Evolutionary conservation across 345 rosid genomes (phyloP), one percentile per base, ranked within the genome.

Genomic region (Heritiera fomes): DNA sequence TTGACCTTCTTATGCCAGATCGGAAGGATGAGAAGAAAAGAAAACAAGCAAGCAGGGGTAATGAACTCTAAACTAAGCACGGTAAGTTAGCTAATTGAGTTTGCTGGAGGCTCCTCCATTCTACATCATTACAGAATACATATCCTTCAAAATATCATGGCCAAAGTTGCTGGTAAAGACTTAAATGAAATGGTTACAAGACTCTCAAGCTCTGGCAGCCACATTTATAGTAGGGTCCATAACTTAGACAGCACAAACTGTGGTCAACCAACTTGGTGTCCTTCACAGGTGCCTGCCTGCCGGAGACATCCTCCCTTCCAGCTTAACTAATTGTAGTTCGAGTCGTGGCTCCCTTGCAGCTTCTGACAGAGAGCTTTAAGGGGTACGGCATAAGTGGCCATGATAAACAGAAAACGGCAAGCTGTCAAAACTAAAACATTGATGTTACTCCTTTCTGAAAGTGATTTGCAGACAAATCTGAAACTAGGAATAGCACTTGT

Each of bases 231-330:
- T 58, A 7, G 30, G 30, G 61, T 58, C 30, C 23, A 55, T 55
- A 18, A 55, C 8, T n/a, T 7, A 18, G 60, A 55, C 30, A n/a
- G 61, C 30, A 58, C 61, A 59, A 59, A 23, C 28, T 59, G 14
- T 23, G 34, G 34, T 60, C 65, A 10, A 60, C 65, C 34, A 23
- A 10, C 64, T 20, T 60, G 65, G 38, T 28, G 65, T 60, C 63
- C 38, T 9, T 9, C 65, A 3, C 11, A 14, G 13, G 65, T 3
- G 11, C 32, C 23, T 5, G 8, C 80, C 85, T 76, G 83, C 87
- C 80, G 64, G 68, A 30, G 6, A 28, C 40, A 14, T 28, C 43
- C 49, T 8, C 3, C 71, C 30, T 71, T 71, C 1, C 59, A 71
- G 49, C 59, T 49, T 30, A 14, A 6, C 20, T 20, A 28, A 45